Evolutionary conservation across 768 basidiomycete species (phyloP), one percentile per base, ranked within the genome.

Genomic region (Boletus insuetus): DNA sequence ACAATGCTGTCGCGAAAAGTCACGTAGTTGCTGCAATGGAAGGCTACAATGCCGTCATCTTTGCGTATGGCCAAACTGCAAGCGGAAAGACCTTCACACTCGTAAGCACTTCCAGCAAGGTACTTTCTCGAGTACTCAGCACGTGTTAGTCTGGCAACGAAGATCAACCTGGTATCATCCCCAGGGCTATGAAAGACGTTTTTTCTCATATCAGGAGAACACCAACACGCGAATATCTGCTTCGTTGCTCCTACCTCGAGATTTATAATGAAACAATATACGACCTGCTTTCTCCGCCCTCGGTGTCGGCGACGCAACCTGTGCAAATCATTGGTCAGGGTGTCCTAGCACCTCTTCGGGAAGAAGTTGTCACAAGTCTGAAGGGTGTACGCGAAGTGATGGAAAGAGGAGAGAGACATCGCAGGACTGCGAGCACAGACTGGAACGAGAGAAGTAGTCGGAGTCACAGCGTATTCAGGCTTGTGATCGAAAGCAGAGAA

Each of bases 371-470:
- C n/a, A 94, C 91, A 14, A 89, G 88, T 62, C 75, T 96, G 29
- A 89, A 88, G 62, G 82, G 89, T 38, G 92, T 98, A 14, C 82
- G 85, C 50, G 91, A 91, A 55, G 88, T 98, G 6, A 74, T 99
- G 62, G 80, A 82, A 63, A 77, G 92, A 22, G 96, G 96, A 6
- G 93, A 97, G 68, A 84, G 87, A 4, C 86, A 92, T 64, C 77
- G 96, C 47, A 78, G 93, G 56, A 97, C 94, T 4, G 95, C 94
- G 1, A 91, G 86, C 62, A 99, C 97, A n/a, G 96, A 99, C 65
- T 99, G 96, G 96, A 99, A 99, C 67, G 90, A 94, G 64, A 75
- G 96, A 55, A 94, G 91, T 74, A 94, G 91, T 67, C 79, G 96
- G 34, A 94, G 92, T 75, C 96, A 98, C 69, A 91, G 89, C 60